These are phyloP conservation scores for Anthracocystis setariae DNA, from an alignment of 1,284 basidiomycete genomes.

Conservation along the genomic window DNA sequence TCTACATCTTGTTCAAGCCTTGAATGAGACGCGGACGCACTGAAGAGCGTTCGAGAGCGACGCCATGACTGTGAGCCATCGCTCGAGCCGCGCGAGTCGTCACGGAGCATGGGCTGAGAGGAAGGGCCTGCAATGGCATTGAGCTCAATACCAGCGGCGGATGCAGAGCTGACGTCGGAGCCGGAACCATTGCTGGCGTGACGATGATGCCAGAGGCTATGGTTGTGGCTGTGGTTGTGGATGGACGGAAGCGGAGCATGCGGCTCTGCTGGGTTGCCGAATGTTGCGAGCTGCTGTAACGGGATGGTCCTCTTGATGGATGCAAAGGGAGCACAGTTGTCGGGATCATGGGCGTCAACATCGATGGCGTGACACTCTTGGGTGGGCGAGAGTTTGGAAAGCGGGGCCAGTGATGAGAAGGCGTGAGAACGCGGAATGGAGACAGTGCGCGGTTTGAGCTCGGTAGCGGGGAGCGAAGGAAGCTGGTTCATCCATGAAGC, in stretches of 20 bases:
- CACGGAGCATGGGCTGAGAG: constrained; percentile 35
- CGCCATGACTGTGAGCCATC: constrained; percentile 12
- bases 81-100: constrained; percentile 18
- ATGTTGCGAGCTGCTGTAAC: constrained; percentile 25
- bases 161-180: constrained; percentile 38
- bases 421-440: constrained; percentile 48
- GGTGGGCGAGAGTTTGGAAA: constrained; percentile 31
- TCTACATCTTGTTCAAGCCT: constrained; percentile 30
- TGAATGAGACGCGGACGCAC: constrained; percentile 26
- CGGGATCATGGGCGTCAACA: constrained; percentile 14
- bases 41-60: constrained; percentile 28
- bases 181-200: constrained; percentile 37
- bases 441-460: constrained; percentile 16
- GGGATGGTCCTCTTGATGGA: constrained; percentile 42
- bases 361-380: constrained; percentile 31
- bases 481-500: constrained; percentile 27
- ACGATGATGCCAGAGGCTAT: constrained; percentile 37
- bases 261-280: constrained; percentile 13
- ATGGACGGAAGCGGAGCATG: neutral
- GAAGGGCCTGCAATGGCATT: constrained; percentile 35
- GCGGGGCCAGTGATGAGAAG: constrained; percentile 45
- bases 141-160: constrained; percentile 32
- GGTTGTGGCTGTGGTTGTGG: constrained; percentile 8
- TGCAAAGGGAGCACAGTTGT: constrained; percentile 8
- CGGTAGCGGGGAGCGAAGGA: constrained; percentile 30